A percentile compares a stretch with the other conserved stretches of the same genome.
Conservation (phyloP, 257 asterid genomes). For the Solanum virginianum region DNA sequence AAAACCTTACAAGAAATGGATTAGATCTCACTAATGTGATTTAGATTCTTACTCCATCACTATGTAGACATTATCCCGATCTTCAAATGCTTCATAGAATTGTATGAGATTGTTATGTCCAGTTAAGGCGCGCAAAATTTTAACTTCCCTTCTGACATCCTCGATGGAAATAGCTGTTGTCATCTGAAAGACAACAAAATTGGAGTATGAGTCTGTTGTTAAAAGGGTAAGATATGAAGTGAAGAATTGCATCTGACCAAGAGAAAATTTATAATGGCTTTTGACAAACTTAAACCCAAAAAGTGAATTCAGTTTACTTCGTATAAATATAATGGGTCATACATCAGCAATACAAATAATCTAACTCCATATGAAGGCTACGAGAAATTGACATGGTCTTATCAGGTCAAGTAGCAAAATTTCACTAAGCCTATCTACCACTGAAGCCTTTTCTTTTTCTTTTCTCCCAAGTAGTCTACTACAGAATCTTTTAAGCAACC, state of each 20-base stretch:
- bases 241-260: neutral
- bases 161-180: conserved; percentile 56
- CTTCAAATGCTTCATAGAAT: conserved; percentile 58
- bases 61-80: conserved; percentile 47
- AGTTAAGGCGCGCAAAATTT: conserved; percentile 43
- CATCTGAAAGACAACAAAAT: conserved; percentile 30
- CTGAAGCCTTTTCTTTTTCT: neutral
- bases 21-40: neutral
- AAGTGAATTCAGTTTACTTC: neutral
- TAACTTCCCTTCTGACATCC: conserved; percentile 61
- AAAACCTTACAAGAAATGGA: neutral
- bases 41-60: conserved; percentile 58
- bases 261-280: neutral
- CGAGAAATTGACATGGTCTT: neutral
- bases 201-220: neutral
- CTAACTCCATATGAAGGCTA: neutral
- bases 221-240: neutral
- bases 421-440: neutral
- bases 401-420: neutral
- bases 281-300: neutral
- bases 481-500: neutral
- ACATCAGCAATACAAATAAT: neutral
- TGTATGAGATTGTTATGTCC: conserved; percentile 44
- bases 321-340: neutral
- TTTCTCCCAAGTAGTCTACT: neutral